Evolutionary conservation across 257 asterid genomes (phyloP).

Genomic region (Solanum appendiculatum): DNA sequence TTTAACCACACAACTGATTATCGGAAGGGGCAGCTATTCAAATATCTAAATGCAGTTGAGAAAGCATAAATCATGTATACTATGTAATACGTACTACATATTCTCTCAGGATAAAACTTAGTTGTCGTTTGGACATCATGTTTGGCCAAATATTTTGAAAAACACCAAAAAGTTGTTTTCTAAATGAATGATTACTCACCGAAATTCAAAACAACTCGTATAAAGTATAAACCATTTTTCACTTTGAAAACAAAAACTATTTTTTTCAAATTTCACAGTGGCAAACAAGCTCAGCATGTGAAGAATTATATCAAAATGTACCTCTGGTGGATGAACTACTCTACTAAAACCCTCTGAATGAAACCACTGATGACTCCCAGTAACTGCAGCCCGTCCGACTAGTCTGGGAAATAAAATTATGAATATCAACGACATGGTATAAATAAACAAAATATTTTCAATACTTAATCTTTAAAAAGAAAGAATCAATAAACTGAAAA

Average conservation of each 20-base stretch:
- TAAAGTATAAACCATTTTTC: too few relatives aligned
- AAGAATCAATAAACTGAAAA: neutral
- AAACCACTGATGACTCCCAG: conserved; percentile 80
- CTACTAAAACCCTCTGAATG: conserved; percentile 35
- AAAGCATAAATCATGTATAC: neutral
- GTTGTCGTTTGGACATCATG: neutral
- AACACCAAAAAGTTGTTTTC: neutral
- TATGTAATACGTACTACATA: neutral
- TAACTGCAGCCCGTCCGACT: conserved; percentile 77
- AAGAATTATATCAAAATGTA: conserved; percentile 7
- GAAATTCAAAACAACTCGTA: neutral
- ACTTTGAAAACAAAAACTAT: too few relatives aligned
- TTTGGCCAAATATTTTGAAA: neutral
- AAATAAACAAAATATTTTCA: neutral
- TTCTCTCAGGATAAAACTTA: neutral
- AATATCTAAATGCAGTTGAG: neutral
- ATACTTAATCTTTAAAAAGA: neutral
- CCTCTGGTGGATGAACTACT: conserved; percentile 71
- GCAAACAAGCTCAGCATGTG: neutral
- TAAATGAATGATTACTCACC: neutral
- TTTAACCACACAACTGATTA: neutral
- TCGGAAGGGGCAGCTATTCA: neutral
- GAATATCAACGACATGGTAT: neutral
- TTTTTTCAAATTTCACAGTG: neutral
- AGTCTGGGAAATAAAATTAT: conserved; percentile 36